Evolutionary conservation across 148 eudicot species (phyloP).

Genomic region (Amaranthus cruentus): DNA sequence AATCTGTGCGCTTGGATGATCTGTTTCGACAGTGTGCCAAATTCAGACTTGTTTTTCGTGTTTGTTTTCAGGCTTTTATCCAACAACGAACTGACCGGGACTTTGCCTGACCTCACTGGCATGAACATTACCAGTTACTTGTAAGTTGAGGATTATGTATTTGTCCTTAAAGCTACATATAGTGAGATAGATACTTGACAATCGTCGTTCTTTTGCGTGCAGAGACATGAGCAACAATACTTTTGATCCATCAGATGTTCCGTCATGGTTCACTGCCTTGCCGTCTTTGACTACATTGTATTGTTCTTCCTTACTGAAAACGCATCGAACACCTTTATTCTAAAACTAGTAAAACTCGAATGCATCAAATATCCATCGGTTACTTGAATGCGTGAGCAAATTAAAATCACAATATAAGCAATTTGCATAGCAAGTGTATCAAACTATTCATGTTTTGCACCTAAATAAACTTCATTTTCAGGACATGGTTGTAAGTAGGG

Average conservation of each 20-base stretch:
- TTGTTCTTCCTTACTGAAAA: conserved; percentile 8
- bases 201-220: conserved; percentile 22
- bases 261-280: conserved; percentile 52
- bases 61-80: conserved; percentile 45
- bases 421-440: not conserved
- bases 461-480: not conserved
- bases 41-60: not conserved
- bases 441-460: not conserved
- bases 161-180: not conserved
- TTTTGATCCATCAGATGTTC: conserved; percentile 45
- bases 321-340: not conserved
- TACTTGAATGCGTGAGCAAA: not conserved
- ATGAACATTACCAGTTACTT: conserved; percentile 44
- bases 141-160: conserved; percentile 33
- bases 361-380: not conserved
- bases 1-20: not conserved
- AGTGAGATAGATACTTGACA: not conserved
- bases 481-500: not conserved
- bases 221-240: conserved; percentile 79
- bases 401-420: not conserved
- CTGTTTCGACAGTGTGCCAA: not conserved
- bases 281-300: conserved; percentile 59
- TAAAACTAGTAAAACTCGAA: not conserved
- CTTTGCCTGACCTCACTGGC: conserved; percentile 60
- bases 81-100: conserved; percentile 53